phyloP scores from a whole-genome alignment of 2,329 filamentous ascomycete species.

The Colletotrichum tamarilloi region DNA sequence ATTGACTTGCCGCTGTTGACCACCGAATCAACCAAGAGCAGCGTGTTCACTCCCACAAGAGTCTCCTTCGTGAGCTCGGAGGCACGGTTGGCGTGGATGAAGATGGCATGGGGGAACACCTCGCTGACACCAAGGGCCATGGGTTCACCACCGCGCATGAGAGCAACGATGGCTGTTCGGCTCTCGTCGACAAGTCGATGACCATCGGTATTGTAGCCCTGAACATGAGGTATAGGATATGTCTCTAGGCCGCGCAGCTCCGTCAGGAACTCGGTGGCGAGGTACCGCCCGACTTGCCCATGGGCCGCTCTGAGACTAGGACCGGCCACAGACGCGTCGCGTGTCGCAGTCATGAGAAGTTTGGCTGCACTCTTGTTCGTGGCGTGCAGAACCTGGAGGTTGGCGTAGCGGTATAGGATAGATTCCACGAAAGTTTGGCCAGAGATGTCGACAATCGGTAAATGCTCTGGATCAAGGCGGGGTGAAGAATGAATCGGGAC shows the following conservation, averaged over 20 bases:
- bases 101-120: constrained; percentile 61
- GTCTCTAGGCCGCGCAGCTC: constrained; percentile 61
- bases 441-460: constrained; percentile 51
- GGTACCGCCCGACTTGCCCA: constrained; percentile 59
- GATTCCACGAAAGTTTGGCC: constrained; percentile 40
- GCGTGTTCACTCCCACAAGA: constrained; percentile 48
- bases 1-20: constrained; percentile 67
- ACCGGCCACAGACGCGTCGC: constrained; percentile 59
- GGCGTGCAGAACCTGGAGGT: constrained; percentile 51
- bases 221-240: constrained; percentile 62
- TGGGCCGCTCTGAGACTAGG: constrained; percentile 61
- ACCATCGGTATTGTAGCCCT: constrained; percentile 56
- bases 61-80: constrained; percentile 56
- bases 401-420: constrained; percentile 15
- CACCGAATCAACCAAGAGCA: constrained; percentile 70
- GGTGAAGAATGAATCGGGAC: constrained; percentile 52
- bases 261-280: constrained; percentile 61
- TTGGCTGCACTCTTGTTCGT: constrained; percentile 55
- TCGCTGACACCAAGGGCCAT: constrained; percentile 52
- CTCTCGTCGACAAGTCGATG: constrained; percentile 61
- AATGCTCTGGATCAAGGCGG: constrained; percentile 52
- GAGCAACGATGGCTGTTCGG: constrained; percentile 57
- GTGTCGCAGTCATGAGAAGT: constrained; percentile 64
- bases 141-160: constrained; percentile 72
- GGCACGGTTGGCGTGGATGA: constrained; percentile 56